Evolutionary conservation across 1,284 basidiomycete genomes (phyloP), one percentile per base, ranked within the genome.

Genomic region (Moesziomyces sp.): DNA sequence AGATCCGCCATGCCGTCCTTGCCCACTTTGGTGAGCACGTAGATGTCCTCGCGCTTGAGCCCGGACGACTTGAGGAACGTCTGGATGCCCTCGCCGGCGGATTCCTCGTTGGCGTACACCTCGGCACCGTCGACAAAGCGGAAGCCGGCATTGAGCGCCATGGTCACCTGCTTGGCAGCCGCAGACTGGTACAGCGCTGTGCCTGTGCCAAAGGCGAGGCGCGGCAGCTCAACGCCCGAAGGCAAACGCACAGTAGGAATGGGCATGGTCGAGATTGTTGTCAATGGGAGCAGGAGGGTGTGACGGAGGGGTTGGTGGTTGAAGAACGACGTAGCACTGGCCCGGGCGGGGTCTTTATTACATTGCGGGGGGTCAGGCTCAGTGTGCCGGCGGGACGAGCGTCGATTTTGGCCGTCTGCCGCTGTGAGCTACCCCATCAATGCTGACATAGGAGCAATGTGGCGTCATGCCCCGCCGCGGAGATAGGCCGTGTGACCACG

Each of bases 141-240:
- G 54, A 78, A 77, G 24, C 76, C 76, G 16, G 54, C 24, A 6
- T 68, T 26, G 49, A 78, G 67, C 9, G 76, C 76, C 55, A 54
- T 62, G 30, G 55, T 47, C n/a, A 76, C 74, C 19, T 65, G 65
- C 45, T 54, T 48, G 45, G 52, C 38, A 2, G 53, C 66, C 19
- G 45, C 34, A 23, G 69, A 63, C 14, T 60, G 28, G 64, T 69
- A 76, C 21, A 72, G 60, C 2, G 74, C 74, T 10, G 74, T 76
- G 26, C 74, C 74, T 7, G 69, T 76, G 52, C 74, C 74, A 43
- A 75, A 75, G 45, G 71, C 71, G 16, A 74, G 71, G 21, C 71
- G 62, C n/a, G 73, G 71, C 18, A 74, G 59, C 53, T 73, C 64
- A 42, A 63, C 7, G 64, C 69, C 69, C 4, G 69, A 73, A 18